Evolutionary conservation across 768 basidiomycete genomes (phyloP).

Genomic region (Lentinula guzmanii): DNA sequence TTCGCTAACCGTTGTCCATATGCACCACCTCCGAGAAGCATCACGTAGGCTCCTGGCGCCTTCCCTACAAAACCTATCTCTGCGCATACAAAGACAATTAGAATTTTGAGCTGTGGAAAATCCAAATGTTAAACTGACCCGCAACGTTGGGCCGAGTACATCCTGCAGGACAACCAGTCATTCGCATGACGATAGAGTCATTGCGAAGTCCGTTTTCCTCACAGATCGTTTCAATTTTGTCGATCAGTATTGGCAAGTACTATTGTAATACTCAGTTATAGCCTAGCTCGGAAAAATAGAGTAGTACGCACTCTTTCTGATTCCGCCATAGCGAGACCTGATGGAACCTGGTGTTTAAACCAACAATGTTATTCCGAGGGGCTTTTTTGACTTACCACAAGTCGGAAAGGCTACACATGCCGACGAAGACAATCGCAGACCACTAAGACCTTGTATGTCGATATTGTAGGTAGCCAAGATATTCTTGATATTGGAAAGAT

Average conservation of each 20-base stretch:
- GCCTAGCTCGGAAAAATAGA: not conserved
- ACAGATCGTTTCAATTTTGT: slow-evolving; percentile 92
- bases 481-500: slow-evolving; percentile 71
- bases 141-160: slow-evolving; percentile 92
- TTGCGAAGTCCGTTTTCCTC: slow-evolving; percentile 91
- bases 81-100: slow-evolving; percentile 17
- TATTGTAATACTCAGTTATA: slow-evolving; percentile 18
- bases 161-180: slow-evolving; percentile 96
- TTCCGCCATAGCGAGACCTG: slow-evolving; percentile 43
- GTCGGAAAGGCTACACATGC: slow-evolving; percentile 99
- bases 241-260: slow-evolving; percentile 89
- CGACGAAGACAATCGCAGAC: slow-evolving; percentile 79
- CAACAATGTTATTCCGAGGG: not conserved
- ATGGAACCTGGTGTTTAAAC: not conserved
- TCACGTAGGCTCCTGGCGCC: slow-evolving; percentile 85
- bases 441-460: slow-evolving; percentile 75
- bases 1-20: slow-evolving; percentile 94
- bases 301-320: slow-evolving; percentile 41
- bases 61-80: slow-evolving; percentile 97
- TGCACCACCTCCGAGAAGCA: slow-evolving; percentile 96
- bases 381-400: slow-evolving; percentile 52
- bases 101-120: not conserved
- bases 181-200: slow-evolving; percentile 96
- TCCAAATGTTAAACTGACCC: slow-evolving; percentile 34
- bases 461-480: slow-evolving; percentile 82